These are phyloP conservation scores for Agrocybe praecox DNA, from an alignment of 768 basidiomycete species.

Conservation along the genomic window DNA sequence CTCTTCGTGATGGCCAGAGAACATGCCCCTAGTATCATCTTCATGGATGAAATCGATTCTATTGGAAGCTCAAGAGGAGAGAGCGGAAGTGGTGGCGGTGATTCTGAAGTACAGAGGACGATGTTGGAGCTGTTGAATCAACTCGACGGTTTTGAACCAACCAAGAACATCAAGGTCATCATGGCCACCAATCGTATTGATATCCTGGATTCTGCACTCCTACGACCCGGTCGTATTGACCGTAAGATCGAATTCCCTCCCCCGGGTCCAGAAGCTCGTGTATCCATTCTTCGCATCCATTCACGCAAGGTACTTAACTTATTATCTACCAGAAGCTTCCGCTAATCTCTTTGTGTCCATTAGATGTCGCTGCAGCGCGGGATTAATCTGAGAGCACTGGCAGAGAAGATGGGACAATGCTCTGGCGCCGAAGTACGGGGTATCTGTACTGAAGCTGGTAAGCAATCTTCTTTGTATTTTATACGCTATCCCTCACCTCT, in stretches of 20 bases:
- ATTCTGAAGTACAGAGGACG: slow-evolving; percentile 88
- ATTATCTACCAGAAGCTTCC: background rate
- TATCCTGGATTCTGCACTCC: slow-evolving; percentile 90
- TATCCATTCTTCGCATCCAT: slow-evolving; percentile 96
- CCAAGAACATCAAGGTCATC: slow-evolving; percentile 95
- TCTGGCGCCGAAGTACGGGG: slow-evolving; percentile 97
- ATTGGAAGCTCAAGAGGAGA: slow-evolving; percentile 94
- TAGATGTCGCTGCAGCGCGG: slow-evolving; percentile 98
- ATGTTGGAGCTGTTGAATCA: slow-evolving; percentile 91
- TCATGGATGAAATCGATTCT: slow-evolving; percentile 99
- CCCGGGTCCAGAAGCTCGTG: slow-evolving; percentile 94
- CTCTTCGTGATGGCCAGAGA: slow-evolving; percentile 98
- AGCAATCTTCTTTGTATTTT: slow-evolving; percentile 52
- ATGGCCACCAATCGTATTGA: slow-evolving; percentile 99
- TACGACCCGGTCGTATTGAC: slow-evolving; percentile 95
- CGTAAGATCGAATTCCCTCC: slow-evolving; percentile 98
- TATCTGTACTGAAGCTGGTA: slow-evolving; percentile 97
- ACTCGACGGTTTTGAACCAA: slow-evolving; percentile 91
- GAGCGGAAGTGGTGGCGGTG: slow-evolving; percentile 86
- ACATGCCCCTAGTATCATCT: slow-evolving; percentile 97
- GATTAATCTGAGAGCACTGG: slow-evolving; percentile 93
- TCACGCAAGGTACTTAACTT: slow-evolving; percentile 74
- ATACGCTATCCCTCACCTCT: background rate
- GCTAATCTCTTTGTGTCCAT: background rate
- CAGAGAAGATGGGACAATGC: slow-evolving; percentile 99